Conservation (phyloP, 768 basidiomycete species). For the Vararia minispora region DNA sequence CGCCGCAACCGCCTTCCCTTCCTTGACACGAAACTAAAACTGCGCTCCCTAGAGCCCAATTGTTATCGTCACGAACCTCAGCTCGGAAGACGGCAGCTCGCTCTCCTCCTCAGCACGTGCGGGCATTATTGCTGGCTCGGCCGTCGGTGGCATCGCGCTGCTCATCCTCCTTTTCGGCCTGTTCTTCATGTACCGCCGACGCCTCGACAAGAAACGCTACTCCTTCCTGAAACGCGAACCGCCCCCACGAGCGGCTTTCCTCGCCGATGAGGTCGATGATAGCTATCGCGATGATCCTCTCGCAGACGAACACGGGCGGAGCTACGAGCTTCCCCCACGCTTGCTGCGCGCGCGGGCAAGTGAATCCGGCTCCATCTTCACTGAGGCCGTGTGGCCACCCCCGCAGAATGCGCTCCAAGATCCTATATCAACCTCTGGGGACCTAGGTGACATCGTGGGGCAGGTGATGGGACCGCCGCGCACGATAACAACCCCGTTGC, state of each 20-base stretch:
- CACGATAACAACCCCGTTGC: too few species aligned
- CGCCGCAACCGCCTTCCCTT: too few species aligned
- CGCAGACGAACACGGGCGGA: not conserved
- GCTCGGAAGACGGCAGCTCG: not conserved
- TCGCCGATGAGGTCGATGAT: slow-evolving; percentile 10
- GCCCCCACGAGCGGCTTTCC: slow-evolving; percentile 7
- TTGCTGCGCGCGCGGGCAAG: slow-evolving; percentile 9
- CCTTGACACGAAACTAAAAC: too few species aligned
- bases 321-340: slow-evolving; percentile 2
- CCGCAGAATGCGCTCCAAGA: slow-evolving; percentile 5
- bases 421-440: slow-evolving; percentile 6
- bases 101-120: slow-evolving; percentile 1
- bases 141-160: slow-evolving; percentile 4
- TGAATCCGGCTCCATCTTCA: slow-evolving; percentile 12
- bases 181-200: slow-evolving; percentile 6
- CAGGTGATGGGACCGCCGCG: slow-evolving; percentile 9
- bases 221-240: slow-evolving; percentile 8
- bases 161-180: slow-evolving; percentile 6
- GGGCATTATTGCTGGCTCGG: slow-evolving; percentile 6
- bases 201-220: slow-evolving; percentile 4
- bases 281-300: slow-evolving; percentile 6
- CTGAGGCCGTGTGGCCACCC: slow-evolving; percentile 13
- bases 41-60: too few species aligned
- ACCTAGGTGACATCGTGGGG: slow-evolving; percentile 8
- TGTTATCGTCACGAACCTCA: not conserved